Evolutionary conservation across 2,329 filamentous ascomycete species (phyloP).

Genomic region (Drechslerella dactyloides): DNA sequence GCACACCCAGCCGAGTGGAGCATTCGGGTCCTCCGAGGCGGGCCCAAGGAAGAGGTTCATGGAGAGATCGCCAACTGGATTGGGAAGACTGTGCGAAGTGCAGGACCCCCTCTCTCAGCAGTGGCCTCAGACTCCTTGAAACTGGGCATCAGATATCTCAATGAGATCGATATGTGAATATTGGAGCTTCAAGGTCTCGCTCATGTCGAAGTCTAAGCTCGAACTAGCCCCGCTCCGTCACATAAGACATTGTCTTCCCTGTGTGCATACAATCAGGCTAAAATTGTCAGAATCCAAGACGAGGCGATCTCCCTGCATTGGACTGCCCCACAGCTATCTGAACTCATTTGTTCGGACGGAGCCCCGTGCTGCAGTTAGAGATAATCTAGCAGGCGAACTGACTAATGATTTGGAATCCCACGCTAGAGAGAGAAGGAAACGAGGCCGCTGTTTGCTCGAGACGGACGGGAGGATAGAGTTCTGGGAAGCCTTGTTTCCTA

Average conservation of each 20-base stretch:
- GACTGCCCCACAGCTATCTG: conserved; percentile 26
- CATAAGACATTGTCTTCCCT: neutral
- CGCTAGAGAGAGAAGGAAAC: conserved; percentile 29
- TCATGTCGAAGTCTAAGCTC: neutral
- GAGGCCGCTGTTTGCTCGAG: conserved; percentile 4
- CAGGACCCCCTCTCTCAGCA: conserved; percentile 8
- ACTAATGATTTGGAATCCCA: conserved; percentile 17
- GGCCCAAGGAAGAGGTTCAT: conserved; percentile 35
- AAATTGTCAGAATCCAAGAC: conserved; percentile 25
- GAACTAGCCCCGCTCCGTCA: neutral
- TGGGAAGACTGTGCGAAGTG: conserved; percentile 20
- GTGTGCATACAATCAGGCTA: conserved; percentile 6
- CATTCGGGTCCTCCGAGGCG: conserved; percentile 28
- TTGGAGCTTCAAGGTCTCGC: neutral
- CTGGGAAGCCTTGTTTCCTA: neutral
- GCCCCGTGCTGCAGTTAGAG: neutral
- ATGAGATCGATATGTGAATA: conserved; percentile 14
- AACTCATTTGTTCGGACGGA: conserved; percentile 10
- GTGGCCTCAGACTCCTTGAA: conserved; percentile 22
- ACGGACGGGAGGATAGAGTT: conserved; percentile 18
- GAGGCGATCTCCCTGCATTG: conserved; percentile 23
- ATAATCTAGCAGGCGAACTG: neutral
- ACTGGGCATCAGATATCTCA: neutral
- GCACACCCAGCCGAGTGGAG: conserved; percentile 33
- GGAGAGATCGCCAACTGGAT: conserved; percentile 5